Evolutionary conservation across 768 basidiomycete genomes (phyloP).

Genomic region (Mrakia gelida): DNA sequence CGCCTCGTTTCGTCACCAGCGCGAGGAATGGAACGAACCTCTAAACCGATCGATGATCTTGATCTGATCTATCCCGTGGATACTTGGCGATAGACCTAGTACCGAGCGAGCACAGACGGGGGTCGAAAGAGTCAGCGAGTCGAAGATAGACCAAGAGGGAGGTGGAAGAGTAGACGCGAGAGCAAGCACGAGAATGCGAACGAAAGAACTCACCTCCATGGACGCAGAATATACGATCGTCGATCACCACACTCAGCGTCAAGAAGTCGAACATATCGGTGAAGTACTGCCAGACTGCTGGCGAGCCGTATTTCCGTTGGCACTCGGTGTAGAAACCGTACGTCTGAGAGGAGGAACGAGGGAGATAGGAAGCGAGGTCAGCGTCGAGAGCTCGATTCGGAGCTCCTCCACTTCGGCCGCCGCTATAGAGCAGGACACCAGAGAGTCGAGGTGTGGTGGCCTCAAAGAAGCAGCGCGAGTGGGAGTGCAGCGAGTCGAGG

Average conservation of each 20-base stretch:
- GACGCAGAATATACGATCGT: slow-evolving; percentile 98
- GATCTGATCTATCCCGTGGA: slow-evolving; percentile 99
- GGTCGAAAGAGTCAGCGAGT: no score
- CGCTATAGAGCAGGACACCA: no score
- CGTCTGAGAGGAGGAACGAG: slow-evolving; percentile 57
- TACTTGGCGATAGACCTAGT: slow-evolving; percentile 91
- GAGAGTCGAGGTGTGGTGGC: no score
- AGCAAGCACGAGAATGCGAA: not conserved
- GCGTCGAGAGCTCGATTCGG: not conserved
- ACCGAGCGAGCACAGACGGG: not conserved
- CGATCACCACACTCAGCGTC: slow-evolving; percentile 94
- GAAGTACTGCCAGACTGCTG: slow-evolving; percentile 97
- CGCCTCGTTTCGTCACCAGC: not conserved
- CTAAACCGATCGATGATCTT: slow-evolving; percentile 98
- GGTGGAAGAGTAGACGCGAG: no score
- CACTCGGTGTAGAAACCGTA: slow-evolving; percentile 99
- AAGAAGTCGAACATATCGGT: slow-evolving; percentile 99
- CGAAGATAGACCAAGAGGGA: not conserved
- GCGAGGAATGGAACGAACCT: slow-evolving; percentile 51
- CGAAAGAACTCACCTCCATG: slow-evolving; percentile 69
- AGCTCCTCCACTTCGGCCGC: not conserved
- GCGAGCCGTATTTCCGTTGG: slow-evolving; percentile 90
- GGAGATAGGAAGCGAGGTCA: slow-evolving; percentile 32
- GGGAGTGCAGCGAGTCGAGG: no score
- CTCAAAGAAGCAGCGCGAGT: no score